Evolutionary conservation across 352 stramenopile species (phyloP).

Genomic region (Phytophthora fragariae): DNA sequence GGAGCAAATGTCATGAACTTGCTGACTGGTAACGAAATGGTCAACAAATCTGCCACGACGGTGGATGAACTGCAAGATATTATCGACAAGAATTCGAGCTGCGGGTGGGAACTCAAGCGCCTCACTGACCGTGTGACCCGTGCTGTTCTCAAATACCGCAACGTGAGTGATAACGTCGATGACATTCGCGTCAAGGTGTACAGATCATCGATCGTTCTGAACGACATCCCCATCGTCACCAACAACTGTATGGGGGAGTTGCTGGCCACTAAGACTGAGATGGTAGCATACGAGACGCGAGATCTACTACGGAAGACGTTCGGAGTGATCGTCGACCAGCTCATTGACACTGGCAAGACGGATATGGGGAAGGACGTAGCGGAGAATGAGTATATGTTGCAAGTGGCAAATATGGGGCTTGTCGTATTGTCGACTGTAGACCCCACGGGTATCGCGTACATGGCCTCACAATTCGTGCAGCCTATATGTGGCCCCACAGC

Average conservation of each 20-base stretch:
- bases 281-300: background rate
- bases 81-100: background rate
- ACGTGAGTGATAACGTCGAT: background rate
- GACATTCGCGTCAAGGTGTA: background rate
- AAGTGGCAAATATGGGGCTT: slow-evolving; percentile 42
- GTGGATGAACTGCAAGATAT: background rate
- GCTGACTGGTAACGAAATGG: background rate
- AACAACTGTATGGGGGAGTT: background rate
- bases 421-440: slow-evolving; percentile 41
- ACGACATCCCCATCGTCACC: background rate
- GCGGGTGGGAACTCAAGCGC: background rate
- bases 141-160: background rate
- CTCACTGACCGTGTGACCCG: background rate
- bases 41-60: background rate
- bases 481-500: slow-evolving; percentile 54
- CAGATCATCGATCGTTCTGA: background rate
- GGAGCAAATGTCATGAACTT: background rate
- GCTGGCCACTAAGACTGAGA: background rate
- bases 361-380: slow-evolving; percentile 31
- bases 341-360: slow-evolving; percentile 38
- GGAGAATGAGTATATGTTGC: slow-evolving; percentile 43
- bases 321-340: slow-evolving; percentile 38
- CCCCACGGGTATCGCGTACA: slow-evolving; percentile 49
- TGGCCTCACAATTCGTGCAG: slow-evolving; percentile 61
- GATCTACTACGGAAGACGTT: slow-evolving; percentile 29